Conservation (phyloP, 352 stramenopile genomes). For the Globisporangium heterothallicum region DNA sequence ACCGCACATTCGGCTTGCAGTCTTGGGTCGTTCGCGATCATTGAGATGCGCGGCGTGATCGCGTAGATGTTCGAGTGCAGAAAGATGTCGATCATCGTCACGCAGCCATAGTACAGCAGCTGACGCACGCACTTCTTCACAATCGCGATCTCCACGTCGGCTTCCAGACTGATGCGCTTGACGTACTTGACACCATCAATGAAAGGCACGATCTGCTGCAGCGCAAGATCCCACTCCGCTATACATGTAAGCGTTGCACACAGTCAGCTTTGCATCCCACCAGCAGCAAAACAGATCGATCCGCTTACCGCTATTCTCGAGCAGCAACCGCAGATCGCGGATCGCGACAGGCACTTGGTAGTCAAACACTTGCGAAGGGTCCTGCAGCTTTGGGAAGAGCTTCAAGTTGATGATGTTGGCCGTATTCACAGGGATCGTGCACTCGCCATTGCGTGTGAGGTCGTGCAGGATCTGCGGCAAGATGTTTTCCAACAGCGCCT, state of each 20-base stretch:
- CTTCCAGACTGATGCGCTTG: conserved; percentile 85
- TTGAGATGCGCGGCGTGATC: conserved; percentile 54
- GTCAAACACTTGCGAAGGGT: conserved; percentile 66
- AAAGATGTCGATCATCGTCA: conserved; percentile 90
- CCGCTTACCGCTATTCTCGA: conserved; percentile 65
- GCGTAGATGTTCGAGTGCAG: conserved; percentile 89
- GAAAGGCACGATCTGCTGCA: conserved; percentile 88
- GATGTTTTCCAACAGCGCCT: conserved; percentile 57
- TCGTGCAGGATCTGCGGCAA: conserved; percentile 68
- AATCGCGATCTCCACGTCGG: conserved; percentile 83
- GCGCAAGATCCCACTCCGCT: conserved; percentile 84
- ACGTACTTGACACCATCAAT: conserved; percentile 89
- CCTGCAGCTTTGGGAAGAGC: conserved; percentile 69
- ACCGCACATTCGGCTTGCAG: conserved; percentile 69
- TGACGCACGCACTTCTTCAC: conserved; percentile 86
- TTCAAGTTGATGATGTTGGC: conserved; percentile 88
- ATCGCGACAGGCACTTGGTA: conserved; percentile 84
- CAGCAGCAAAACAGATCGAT: neutral
- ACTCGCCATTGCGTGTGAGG: conserved; percentile 68
- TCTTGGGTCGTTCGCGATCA: conserved; percentile 49
- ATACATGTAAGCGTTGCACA: conserved; percentile 8
- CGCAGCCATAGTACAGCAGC: conserved; percentile 86
- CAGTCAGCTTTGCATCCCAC: neutral
- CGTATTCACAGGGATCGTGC: conserved; percentile 75
- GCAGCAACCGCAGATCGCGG: conserved; percentile 56